Conservation (phyloP, 176 grass and related monocot species). For the Saccharum spontaneum region DNA sequence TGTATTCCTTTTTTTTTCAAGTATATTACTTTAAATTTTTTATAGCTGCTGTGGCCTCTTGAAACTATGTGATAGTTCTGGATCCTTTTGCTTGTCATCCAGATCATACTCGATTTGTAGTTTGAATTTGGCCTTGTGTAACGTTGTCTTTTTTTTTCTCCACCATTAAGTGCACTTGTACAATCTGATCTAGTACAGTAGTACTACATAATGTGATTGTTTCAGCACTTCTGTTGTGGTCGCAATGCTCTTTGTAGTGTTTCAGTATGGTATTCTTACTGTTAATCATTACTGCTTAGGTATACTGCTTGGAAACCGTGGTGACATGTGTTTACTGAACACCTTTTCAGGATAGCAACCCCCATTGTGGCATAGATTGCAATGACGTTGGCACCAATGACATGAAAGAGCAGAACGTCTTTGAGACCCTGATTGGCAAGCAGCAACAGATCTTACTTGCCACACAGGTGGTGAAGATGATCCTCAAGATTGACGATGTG, state of each 20-base stretch:
- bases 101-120: neutral
- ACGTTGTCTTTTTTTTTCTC: neutral
- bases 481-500: slow-evolving; percentile 78
- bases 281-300: neutral
- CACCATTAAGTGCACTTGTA: neutral
- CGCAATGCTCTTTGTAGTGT: neutral
- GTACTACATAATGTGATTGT: neutral
- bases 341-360: slow-evolving; percentile 62
- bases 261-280: neutral
- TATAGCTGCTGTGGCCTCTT: neutral
- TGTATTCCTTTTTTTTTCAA: neutral
- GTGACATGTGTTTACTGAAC: slow-evolving; percentile 17
- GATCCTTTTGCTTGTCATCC: neutral
- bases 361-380: slow-evolving; percentile 68
- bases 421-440: slow-evolving; percentile 79
- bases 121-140: neutral
- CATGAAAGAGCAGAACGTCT: slow-evolving; percentile 70
- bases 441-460: slow-evolving; percentile 73
- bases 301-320: neutral
- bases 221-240: neutral
- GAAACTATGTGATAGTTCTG: neutral
- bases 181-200: neutral
- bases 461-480: slow-evolving; percentile 85
- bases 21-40: neutral
- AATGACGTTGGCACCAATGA: slow-evolving; percentile 57